Evolutionary conservation across 106 monocot species (phyloP), one percentile per base, ranked within the genome.

Genomic region (Dendrobium huoshanense): DNA sequence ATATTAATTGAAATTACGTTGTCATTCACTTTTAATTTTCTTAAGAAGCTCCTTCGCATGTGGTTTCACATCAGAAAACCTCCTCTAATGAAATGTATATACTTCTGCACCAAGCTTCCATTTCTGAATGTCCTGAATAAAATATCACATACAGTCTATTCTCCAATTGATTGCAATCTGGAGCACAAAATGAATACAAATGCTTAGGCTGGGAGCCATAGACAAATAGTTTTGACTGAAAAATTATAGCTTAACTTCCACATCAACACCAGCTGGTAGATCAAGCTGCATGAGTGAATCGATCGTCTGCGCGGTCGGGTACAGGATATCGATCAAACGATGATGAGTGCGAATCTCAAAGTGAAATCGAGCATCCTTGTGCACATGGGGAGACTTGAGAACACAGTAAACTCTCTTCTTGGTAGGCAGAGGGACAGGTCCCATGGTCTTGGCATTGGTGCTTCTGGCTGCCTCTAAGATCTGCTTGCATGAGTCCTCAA

Each of bases 401-500:
- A 99, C 95, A 77, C 95, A 99, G 76, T 93, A 99, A 72, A 98
- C 44, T 61, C 95, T 78, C 82, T 79, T 88, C 87, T 98, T 98
- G 18, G 94, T 98, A 0, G 95, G 98, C 20, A 98, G 77, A 9
- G 94, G 94, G 18, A 98, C 91, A 18, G 98, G 98, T 16, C 98
- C 98, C 88, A 90, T 90, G 41, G 98, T 93, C 83, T 99, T 95
- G 42, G 98, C 98, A 77, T 95, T 93, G 59, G 95, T 95, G 54
- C 83, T 93, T 45, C 91, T 78, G 10, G 98, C 98, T 75, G 98
- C 92, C 41, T 99, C 98, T 80, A 95, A 67, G 43, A 99, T 99
- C 79, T 95, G 92, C 82, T 99, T 95, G 91, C 98, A 99, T 20
- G 98, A 91, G 75, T 95, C 95, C 87, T 99, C 98, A 2, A 99